A percentile compares a stretch with the other conserved stretches of the same genome.
Evolutionary conservation across 2,329 filamentous ascomycete genomes (phyloP).

Genomic region (Aureobasidium subglaciale): DNA sequence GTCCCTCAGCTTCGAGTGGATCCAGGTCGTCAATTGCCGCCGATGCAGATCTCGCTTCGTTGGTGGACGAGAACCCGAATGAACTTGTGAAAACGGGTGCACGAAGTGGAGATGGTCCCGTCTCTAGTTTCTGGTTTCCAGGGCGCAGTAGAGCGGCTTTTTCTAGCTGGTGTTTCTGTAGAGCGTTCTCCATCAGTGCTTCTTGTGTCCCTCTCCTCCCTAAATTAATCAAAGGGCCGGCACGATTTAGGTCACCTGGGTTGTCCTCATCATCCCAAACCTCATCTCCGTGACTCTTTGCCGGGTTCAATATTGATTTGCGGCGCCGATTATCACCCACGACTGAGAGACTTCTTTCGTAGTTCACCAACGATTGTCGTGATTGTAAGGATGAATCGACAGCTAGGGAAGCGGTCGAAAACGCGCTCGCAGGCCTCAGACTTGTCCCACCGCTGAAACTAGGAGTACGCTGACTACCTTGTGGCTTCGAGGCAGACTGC

Average conservation of each 20-base stretch:
- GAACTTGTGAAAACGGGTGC: slow-evolving; percentile 20
- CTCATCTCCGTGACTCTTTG: slow-evolving; percentile 20
- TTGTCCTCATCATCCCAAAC: slow-evolving; percentile 20
- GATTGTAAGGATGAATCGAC: neutral
- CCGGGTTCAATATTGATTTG: slow-evolving; percentile 19
- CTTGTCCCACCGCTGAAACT: neutral
- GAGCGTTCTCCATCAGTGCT: slow-evolving; percentile 27
- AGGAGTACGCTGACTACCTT: slow-evolving; percentile 14
- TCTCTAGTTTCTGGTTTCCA: slow-evolving; percentile 23
- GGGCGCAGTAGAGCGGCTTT: slow-evolving; percentile 28
- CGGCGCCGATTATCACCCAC: slow-evolving; percentile 25
- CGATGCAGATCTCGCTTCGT: neutral
- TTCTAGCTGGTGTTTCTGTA: slow-evolving; percentile 27
- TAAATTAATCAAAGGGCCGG: slow-evolving; percentile 12
- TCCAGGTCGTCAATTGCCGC: slow-evolving; percentile 17
- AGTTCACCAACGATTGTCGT: slow-evolving; percentile 23
- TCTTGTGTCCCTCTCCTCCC: slow-evolving; percentile 12
- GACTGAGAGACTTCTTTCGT: slow-evolving; percentile 24
- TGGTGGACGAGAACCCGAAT: slow-evolving; percentile 13
- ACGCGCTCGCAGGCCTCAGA: neutral
- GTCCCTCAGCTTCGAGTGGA: slow-evolving; percentile 16
- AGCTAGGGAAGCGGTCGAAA: neutral
- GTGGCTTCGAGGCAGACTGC: neutral
- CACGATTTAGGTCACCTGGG: slow-evolving; percentile 18
- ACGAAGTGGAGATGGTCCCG: neutral